Evolutionary conservation across 176 grass and related monocot species (phyloP).

Genomic region (Aegilops tauschii): DNA sequence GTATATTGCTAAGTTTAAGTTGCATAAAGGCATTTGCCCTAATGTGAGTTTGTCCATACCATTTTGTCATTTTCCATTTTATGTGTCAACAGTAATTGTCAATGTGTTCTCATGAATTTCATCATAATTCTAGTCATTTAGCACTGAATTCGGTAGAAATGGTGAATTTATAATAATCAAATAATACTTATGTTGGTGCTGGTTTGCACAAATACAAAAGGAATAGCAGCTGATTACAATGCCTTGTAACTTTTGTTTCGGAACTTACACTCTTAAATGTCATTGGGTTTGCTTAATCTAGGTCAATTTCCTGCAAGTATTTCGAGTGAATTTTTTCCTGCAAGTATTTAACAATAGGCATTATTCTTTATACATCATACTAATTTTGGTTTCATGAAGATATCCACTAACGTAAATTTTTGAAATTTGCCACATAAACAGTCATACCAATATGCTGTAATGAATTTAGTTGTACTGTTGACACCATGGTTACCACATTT

Average conservation of each 20-base stretch:
- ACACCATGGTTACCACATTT: conserved; percentile 5
- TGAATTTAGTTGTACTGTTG: background rate
- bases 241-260: background rate
- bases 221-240: background rate
- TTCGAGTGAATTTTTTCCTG: background rate
- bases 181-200: background rate
- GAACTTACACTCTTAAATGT: background rate
- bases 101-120: background rate
- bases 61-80: background rate
- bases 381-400: background rate
- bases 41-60: background rate
- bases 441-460: background rate
- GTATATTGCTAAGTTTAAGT: background rate
- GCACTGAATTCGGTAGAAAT: background rate
- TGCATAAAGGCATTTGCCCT: background rate
- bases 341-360: background rate
- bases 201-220: background rate
- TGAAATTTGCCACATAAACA: background rate
- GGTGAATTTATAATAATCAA: background rate
- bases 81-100: background rate
- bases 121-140: background rate
- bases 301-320: background rate
- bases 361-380: background rate
- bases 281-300: background rate
- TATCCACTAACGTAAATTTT: background rate